These are phyloP conservation scores for Penicillium hordei DNA, from an alignment of 2,329 filamentous ascomycete genomes.

Conservation along the genomic window DNA sequence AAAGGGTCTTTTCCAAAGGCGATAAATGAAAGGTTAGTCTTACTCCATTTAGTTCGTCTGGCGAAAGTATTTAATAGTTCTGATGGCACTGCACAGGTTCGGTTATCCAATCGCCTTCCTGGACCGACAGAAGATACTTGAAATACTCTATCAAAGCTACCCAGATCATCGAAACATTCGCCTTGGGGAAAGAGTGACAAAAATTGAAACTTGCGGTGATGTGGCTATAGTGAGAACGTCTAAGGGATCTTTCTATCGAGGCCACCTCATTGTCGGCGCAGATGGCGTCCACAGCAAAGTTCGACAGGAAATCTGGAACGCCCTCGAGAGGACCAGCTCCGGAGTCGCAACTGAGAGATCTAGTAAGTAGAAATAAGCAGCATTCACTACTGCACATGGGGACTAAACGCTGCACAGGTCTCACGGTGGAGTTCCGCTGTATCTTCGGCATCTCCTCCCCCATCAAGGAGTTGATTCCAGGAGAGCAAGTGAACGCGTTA, in stretches of 20 bases:
- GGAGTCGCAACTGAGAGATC: background rate
- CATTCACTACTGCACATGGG: background rate
- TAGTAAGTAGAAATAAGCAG: background rate
- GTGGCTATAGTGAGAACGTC: background rate
- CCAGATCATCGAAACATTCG: background rate
- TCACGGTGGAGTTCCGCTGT: background rate
- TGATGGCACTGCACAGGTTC: background rate
- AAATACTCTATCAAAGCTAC: background rate
- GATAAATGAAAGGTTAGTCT: background rate
- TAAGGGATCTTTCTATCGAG: background rate
- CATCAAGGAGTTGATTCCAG: background rate
- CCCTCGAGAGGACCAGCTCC: background rate
- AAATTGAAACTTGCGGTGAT: background rate
- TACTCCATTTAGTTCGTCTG: background rate
- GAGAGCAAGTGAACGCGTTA: background rate
- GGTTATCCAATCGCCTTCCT: background rate
- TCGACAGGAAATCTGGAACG: background rate
- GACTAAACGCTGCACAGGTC: background rate
- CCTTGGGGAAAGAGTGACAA: background rate
- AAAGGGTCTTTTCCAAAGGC: background rate
- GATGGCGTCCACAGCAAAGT: background rate
- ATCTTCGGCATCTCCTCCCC: background rate
- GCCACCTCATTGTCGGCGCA: conserved; percentile 1
- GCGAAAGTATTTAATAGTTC: background rate
- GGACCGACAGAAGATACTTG: background rate